phyloP scores from a whole-genome alignment of 2,329 filamentous ascomycete species.

The Xylariaceae sp. region DNA sequence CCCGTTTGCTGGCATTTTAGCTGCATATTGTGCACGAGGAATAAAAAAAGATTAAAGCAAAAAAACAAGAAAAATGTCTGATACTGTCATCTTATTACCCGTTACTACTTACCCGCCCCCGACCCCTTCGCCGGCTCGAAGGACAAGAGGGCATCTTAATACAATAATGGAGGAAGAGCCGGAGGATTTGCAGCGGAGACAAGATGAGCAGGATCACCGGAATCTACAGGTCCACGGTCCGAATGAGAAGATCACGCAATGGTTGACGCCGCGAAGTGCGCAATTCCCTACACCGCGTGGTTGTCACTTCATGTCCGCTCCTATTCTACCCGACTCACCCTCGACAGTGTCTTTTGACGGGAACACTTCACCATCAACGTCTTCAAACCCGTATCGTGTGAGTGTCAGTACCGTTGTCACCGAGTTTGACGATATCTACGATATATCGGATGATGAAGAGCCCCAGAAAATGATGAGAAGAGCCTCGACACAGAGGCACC shows the following conservation, averaged over 20 bases:
- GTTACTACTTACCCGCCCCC: conserved; percentile 41
- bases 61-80: conserved; percentile 42
- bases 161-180: conserved; percentile 58
- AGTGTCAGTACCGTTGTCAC: conserved; percentile 60
- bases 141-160: conserved; percentile 52
- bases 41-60: conserved; percentile 28
- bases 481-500: conserved; percentile 35
- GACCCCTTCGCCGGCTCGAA: conserved; percentile 53
- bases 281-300: conserved; percentile 71
- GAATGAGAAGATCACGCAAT: conserved; percentile 50
- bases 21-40: conserved; percentile 20
- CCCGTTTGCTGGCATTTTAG: conserved; percentile 22
- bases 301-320: conserved; percentile 58
- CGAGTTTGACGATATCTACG: conserved; percentile 83
- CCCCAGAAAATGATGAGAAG: conserved; percentile 41
- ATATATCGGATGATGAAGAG: conserved; percentile 74
- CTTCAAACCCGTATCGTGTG: conserved; percentile 53
- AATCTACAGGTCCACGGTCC: conserved; percentile 31
- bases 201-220: conserved; percentile 26
- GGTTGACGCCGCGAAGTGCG: conserved; percentile 55
- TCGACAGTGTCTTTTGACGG: conserved; percentile 50
- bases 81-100: conserved; percentile 36
- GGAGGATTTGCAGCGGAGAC: conserved; percentile 35
- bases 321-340: conserved; percentile 57
- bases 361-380: conserved; percentile 44